Conservation (phyloP, 148 eudicot genomes). For the Nepenthes gracilis region DNA sequence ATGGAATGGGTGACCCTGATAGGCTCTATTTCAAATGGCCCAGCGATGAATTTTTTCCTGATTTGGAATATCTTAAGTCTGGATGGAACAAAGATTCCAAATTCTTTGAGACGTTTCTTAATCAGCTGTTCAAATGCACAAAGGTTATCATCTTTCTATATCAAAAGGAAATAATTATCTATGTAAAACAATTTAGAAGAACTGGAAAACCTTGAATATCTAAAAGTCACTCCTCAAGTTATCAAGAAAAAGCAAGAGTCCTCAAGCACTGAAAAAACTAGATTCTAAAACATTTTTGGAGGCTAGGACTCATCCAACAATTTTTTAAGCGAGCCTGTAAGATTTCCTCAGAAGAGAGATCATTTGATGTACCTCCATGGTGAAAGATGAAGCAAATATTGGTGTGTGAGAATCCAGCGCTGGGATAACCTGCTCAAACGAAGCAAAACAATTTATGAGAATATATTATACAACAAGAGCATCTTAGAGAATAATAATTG, state of each 20-base stretch:
- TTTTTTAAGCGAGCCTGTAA: neutral
- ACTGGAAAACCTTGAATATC: no score
- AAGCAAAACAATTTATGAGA: slow-evolving; percentile 6
- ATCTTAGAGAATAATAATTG: neutral
- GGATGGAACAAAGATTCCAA: slow-evolving; percentile 84
- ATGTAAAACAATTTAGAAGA: neutral
- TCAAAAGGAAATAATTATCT: neutral
- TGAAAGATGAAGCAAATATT: slow-evolving; percentile 92
- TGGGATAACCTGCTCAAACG: slow-evolving; percentile 72
- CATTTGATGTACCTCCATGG: slow-evolving; percentile 71
- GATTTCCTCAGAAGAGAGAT: neutral
- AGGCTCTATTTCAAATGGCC: slow-evolving; percentile 97
- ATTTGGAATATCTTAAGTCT: slow-evolving; percentile 75
- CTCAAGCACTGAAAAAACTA: neutral
- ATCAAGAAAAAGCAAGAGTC: neutral
- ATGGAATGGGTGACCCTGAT: slow-evolving; percentile 94
- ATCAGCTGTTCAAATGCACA: slow-evolving; percentile 57
- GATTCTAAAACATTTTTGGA: neutral
- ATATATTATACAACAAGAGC: neutral
- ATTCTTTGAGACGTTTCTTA: slow-evolving; percentile 89
- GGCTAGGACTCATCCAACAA: neutral
- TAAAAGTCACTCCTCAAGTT: neutral
- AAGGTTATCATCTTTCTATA: neutral
- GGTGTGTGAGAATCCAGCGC: slow-evolving; percentile 85
- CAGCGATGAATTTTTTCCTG: slow-evolving; percentile 66